Evolutionary conservation across 2,329 filamentous ascomycete species (phyloP), one percentile per base, ranked within the genome.

Genomic region (Rachicladosporium sp.): DNA sequence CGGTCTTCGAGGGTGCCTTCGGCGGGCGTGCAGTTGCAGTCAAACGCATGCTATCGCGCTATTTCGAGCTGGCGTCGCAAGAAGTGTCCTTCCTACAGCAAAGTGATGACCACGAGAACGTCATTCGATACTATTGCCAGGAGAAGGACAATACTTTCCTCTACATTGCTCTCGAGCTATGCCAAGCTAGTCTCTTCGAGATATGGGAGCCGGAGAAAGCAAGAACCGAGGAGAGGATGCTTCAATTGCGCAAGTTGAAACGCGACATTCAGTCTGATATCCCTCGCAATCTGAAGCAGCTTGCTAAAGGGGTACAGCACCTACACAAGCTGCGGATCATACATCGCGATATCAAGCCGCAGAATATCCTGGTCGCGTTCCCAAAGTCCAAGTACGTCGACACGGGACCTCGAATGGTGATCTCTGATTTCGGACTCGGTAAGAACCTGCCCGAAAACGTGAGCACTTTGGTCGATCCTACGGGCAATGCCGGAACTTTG

Each of bases 391-490:
- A 73, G 49, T 78, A 80, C 50, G 72, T 78, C 43, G 75, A 76
- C 32, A 49, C 43, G 10, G 75, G 71, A 29, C 80, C 87, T 19
- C 80, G 89, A n/a, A 71, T 98, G 30, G 75, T 98, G 4, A 94
- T 98, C 29, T 96, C 91, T 0, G 91, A 98, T 60, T 98, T 98
- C 62, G 91, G 91, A 5, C 74, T 98, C 1, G 96, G 91, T 61
- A 98, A 96, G 69, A 96, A 95, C 55, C 68, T 98, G 10, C 91
- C 95, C 47, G 86, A 86, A 40, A 87, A 88, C 5, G 87, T 94
- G 57, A 94, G 87, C 41, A 96, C 89, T 0, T 88, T 96, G 56
- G 82, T 89, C 31, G 88, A 91, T 6, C 95, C 89, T 3, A 96
- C 89, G 0, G 87, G 87, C 10, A 85, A 94, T 54, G 89, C 89